phyloP scores from a whole-genome alignment of 2,329 filamentous ascomycete genomes.

The Pyricularia sp. region DNA sequence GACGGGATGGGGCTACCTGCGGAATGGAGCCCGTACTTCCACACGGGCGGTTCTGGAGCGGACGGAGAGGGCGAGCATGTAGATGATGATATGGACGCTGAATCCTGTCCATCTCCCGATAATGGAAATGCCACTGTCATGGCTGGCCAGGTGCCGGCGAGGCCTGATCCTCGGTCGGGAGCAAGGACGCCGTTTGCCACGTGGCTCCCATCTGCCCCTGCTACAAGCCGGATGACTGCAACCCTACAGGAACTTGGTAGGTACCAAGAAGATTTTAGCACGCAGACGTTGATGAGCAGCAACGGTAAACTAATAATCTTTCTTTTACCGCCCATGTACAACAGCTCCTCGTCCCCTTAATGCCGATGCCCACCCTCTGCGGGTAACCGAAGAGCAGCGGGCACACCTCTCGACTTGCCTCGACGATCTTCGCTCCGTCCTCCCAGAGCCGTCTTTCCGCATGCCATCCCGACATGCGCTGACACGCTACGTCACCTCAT shows the following conservation, averaged over 20 bases:
- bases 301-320: neutral
- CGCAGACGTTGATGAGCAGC: neutral
- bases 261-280: neutral
- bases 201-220: conserved; percentile 26
- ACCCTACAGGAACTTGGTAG: neutral
- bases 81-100: neutral
- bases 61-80: conserved; percentile 10
- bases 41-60: conserved; percentile 15
- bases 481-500: conserved; percentile 11
- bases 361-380: neutral
- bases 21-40: conserved; percentile 28
- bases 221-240: conserved; percentile 13
- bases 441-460: conserved; percentile 3
- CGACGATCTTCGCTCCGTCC: conserved; percentile 1
- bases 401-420: neutral
- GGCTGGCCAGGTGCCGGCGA: neutral
- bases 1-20: conserved; percentile 26
- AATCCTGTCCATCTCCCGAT: neutral
- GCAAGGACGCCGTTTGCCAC: conserved; percentile 26
- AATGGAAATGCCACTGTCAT: neutral
- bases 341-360: neutral
- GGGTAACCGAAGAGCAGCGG: neutral
- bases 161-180: conserved; percentile 8
- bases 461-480: conserved; percentile 12
- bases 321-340: neutral